Evolutionary conservation across 768 basidiomycete genomes (phyloP).

Genomic region (Hirschioporus abietinus): DNA sequence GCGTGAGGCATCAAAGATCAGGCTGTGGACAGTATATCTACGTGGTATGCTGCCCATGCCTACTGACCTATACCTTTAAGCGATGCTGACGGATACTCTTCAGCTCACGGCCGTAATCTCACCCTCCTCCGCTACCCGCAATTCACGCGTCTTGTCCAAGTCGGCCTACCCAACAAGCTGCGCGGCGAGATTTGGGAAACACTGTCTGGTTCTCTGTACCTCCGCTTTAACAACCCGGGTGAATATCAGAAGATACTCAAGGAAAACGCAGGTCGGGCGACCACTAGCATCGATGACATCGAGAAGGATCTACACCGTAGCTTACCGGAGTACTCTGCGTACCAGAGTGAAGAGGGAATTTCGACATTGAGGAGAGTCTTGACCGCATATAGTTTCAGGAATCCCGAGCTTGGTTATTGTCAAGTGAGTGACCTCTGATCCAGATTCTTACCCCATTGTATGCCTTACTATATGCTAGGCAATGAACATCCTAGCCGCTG

Average conservation of each 20-base stretch:
- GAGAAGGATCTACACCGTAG: constrained; percentile 97
- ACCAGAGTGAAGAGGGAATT: constrained; percentile 88
- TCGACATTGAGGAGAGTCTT: constrained; percentile 79
- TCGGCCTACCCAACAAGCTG: constrained; percentile 90
- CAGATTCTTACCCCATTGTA: constrained; percentile 6
- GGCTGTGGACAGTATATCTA: constrained; percentile 90
- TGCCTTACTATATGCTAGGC: constrained; percentile 43
- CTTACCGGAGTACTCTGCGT: constrained; percentile 94
- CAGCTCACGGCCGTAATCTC: constrained; percentile 92
- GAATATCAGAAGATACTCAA: constrained; percentile 70
- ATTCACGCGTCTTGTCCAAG: constrained; percentile 95
- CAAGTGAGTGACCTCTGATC: constrained; percentile 46
- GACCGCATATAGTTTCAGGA: constrained; percentile 93
- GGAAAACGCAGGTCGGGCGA: constrained; percentile 72
- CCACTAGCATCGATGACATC: constrained; percentile 93
- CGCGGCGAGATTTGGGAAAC: constrained; percentile 99
- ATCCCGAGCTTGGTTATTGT: constrained; percentile 92
- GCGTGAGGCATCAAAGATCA: constrained; percentile 89
- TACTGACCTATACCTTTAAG: not conserved
- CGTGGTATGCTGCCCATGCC: constrained; percentile 43
- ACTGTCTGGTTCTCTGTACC: constrained; percentile 87
- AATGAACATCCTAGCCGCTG: constrained; percentile 96
- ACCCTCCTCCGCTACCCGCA: constrained; percentile 94
- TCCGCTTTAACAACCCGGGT: constrained; percentile 84
- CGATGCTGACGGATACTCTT: constrained; percentile 10